These are phyloP conservation scores for Lactifluus subvellereus DNA, from an alignment of 768 basidiomycete genomes.

Conservation along the genomic window DNA sequence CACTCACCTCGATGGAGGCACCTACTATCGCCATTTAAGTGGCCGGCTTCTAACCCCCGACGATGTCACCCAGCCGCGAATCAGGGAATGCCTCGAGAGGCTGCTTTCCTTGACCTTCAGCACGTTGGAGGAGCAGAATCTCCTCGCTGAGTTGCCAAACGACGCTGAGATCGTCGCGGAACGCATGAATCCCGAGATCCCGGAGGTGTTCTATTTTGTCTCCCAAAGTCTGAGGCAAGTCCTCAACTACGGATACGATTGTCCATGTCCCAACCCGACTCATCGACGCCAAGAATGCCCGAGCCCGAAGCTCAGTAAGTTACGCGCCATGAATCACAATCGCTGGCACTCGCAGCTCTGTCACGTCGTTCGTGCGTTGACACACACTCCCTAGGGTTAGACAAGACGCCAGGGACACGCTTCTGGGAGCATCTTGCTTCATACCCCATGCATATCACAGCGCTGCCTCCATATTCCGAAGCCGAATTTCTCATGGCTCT, in stretches of 20 bases:
- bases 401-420: neutral
- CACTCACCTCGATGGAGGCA: conserved; percentile 1
- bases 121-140: neutral
- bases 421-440: conserved; percentile 10
- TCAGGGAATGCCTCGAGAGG: neutral
- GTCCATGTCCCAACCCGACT: neutral
- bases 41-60: conserved; percentile 1
- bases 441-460: conserved; percentile 8
- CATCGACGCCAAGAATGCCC: neutral
- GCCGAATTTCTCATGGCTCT: conserved; percentile 11
- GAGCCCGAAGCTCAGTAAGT: neutral
- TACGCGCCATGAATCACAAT: neutral
- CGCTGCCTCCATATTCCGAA: conserved; percentile 1
- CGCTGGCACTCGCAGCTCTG: too few species aligned
- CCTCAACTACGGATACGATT: conserved; percentile 9
- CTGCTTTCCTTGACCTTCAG: neutral
- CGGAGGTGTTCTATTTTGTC: conserved; percentile 9
- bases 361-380: neutral
- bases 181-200: conserved; percentile 11
- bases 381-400: neutral
- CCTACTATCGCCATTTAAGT: neutral
- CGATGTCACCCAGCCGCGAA: conserved; percentile 11
- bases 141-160: conserved; percentile 1
- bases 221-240: neutral
- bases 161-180: conserved; percentile 13